Base-by-base conservation (phyloP, 345 rosid species). In the Eucalyptus decipiens region DNA sequence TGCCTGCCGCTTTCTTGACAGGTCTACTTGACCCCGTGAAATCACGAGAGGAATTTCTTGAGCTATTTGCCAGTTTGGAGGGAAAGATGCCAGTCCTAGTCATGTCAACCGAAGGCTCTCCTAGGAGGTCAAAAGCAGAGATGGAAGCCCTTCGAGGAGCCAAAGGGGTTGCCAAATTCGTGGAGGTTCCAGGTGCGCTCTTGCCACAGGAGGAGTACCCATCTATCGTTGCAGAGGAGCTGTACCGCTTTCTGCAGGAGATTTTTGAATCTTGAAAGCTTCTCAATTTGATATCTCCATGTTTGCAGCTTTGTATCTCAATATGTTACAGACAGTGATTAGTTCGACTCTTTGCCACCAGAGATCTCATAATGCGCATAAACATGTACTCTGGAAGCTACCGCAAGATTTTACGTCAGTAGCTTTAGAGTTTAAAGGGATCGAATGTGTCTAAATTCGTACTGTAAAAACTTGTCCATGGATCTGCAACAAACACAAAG, bases 171-270 rank as follows among this genome's bases (percentile, higher is more conserved):
- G 93, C 93, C 60, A 96, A 95, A 90, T 97, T 94, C 88, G 94
- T 95, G 9, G 96, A 94, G 93, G 96, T 96, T 88, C 95, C 95
- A 42, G 99, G 99, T 14, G 97, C 99, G 48, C 97, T 97, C 80
- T 90, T 96, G 90, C 97, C 99, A 72, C 98, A 97, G 87, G 99
- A 97, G 93, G 99, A 97, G 93, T 96, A 95, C 93, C 97, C 97
- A 30, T 52, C 92, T 50, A 83, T 91, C 80, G 96, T 96, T 72
- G 97, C 97, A 18, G 93, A 93, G 69, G 96, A 94, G 91, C 96
- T 96, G 48, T 92, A 91, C 91, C 91, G 80, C 87, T 97, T 96
- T 91, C 89, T 97, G 94, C 94, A 87, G 88, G 96, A 94, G 81
- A 94, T 88, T 85, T 91, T 92, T 89, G 94, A 93, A 89, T 90